Percentiles rank a stretch among this genome's conserved stretches.
Evolutionary conservation across 495 filamentous ascomycete genomes (phyloP).

Genomic region (Jackrogersella multiformis): DNA sequence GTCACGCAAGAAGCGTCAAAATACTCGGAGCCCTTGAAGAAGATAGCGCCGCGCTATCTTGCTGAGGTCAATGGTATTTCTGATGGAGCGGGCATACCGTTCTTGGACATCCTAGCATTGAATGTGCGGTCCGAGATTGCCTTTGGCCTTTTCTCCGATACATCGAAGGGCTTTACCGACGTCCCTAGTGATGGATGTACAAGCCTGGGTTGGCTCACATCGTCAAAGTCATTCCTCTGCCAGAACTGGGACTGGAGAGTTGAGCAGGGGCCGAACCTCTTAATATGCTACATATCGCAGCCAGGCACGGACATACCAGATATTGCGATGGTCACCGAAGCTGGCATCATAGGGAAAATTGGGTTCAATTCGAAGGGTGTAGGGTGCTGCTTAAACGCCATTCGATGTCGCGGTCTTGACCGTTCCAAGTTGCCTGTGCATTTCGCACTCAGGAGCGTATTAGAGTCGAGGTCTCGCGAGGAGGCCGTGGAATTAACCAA

Average conservation of each 20-base stretch:
- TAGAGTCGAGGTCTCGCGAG: slow-evolving; percentile 64
- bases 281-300: slow-evolving; percentile 56
- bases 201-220: slow-evolving; percentile 60
- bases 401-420: slow-evolving; percentile 66
- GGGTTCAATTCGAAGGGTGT: slow-evolving; percentile 71
- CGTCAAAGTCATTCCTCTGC: slow-evolving; percentile 52
- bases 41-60: slow-evolving; percentile 53
- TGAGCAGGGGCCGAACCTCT: slow-evolving; percentile 64
- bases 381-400: slow-evolving; percentile 73
- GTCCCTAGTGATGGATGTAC: slow-evolving; percentile 67
- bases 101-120: slow-evolving; percentile 69
- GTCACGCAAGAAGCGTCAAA: slow-evolving; percentile 39
- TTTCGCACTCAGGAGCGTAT: slow-evolving; percentile 65
- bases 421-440: slow-evolving; percentile 67
- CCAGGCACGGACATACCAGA: slow-evolving; percentile 37
- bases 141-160: slow-evolving; percentile 63
- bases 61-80: slow-evolving; percentile 67
- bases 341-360: slow-evolving; percentile 78
- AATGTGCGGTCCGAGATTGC: slow-evolving; percentile 76
- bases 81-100: slow-evolving; percentile 61
- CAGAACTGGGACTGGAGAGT: slow-evolving; percentile 78
- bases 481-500: slow-evolving; percentile 62
- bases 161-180: neutral
- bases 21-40: slow-evolving; percentile 40
- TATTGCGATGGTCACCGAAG: slow-evolving; percentile 62